Evolutionary conservation across 2,329 filamentous ascomycete species (phyloP).

Genomic region (Colletotrichum spinosum): DNA sequence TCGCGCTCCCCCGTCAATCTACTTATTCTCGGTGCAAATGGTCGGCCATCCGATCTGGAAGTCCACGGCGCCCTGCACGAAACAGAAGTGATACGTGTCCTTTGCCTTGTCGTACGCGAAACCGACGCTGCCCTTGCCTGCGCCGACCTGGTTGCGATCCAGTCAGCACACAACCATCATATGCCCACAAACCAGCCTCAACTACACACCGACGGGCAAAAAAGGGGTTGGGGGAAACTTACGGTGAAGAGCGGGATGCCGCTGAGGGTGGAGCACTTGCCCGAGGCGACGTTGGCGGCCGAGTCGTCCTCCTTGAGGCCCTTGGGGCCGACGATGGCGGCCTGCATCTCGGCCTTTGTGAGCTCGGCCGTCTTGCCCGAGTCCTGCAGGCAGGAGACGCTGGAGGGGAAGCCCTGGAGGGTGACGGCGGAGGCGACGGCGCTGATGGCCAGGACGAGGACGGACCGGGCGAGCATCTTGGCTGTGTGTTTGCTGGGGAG

Average conservation of each 20-base stretch:
- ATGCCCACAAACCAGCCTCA: neutral
- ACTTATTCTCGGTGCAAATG: neutral
- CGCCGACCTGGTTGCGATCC: neutral
- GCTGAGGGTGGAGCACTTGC: slow-evolving; percentile 9
- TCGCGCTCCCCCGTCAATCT: neutral
- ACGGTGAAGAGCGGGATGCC: slow-evolving; percentile 19
- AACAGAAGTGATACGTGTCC: slow-evolving; percentile 20
- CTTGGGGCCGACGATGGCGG: slow-evolving; percentile 17
- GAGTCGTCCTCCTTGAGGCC: slow-evolving; percentile 4
- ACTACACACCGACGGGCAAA: neutral
- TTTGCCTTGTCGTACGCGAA: slow-evolving; percentile 20
- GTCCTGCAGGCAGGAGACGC: slow-evolving; percentile 9
- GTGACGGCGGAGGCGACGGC: slow-evolving; percentile 14
- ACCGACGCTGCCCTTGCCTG: slow-evolving; percentile 6
- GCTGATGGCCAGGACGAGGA: neutral
- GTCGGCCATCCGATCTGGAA: slow-evolving; percentile 2
- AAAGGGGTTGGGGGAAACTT: neutral
- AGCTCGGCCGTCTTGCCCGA: neutral
- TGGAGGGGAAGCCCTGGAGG: slow-evolving; percentile 14
- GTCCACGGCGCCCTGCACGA: slow-evolving; percentile 10
- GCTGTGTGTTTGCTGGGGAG: too few species aligned
- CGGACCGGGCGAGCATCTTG: slow-evolving; percentile 14
- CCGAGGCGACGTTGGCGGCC: slow-evolving; percentile 17
- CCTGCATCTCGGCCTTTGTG: slow-evolving; percentile 13
- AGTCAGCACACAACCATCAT: neutral